Conservation (phyloP, 2,329 filamentous ascomycete species). For the Xylogone sp. region DNA sequence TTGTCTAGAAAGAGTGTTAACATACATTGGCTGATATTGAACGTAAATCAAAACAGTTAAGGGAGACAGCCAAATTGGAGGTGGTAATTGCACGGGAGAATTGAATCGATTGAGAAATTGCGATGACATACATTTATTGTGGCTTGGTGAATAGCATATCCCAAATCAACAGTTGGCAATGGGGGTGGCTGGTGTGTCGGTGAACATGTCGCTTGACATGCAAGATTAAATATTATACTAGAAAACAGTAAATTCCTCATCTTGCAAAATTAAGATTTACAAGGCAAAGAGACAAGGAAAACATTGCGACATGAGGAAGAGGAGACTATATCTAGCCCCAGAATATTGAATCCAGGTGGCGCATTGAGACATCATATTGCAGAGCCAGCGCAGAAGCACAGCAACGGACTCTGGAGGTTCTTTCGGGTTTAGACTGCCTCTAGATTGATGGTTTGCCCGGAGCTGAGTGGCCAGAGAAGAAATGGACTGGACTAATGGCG, state of each 20-base stretch:
- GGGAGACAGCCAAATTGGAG: too few relatives aligned
- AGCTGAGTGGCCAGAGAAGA: not conserved
- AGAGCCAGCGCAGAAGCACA: not conserved
- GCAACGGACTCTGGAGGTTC: not conserved
- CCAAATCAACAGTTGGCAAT: slow-evolving; percentile 25
- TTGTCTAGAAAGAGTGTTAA: slow-evolving; percentile 16
- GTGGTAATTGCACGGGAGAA: too few relatives aligned
- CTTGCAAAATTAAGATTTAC: not conserved
- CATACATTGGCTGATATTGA: not conserved
- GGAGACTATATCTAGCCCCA: not conserved
- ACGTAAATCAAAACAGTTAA: not conserved
- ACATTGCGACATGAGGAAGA: not conserved
- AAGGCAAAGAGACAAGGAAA: not conserved
- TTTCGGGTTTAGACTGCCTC: not conserved
- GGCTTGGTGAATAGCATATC: slow-evolving; percentile 25
- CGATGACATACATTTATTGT: slow-evolving; percentile 22
- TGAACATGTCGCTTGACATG: not conserved
- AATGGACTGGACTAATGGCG: not conserved
- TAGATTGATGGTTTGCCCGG: not conserved
- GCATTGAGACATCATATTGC: not conserved
- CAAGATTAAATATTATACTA: not conserved
- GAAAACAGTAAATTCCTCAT: not conserved
- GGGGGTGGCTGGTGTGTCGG: not conserved
- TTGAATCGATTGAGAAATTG: not conserved
- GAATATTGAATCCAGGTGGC: not conserved